Percentiles rank a stretch among this genome's conserved stretches.
These are phyloP conservation scores for Lagenidium giganteum DNA, from an alignment of 352 stramenopile species.

Conservation along the genomic window DNA sequence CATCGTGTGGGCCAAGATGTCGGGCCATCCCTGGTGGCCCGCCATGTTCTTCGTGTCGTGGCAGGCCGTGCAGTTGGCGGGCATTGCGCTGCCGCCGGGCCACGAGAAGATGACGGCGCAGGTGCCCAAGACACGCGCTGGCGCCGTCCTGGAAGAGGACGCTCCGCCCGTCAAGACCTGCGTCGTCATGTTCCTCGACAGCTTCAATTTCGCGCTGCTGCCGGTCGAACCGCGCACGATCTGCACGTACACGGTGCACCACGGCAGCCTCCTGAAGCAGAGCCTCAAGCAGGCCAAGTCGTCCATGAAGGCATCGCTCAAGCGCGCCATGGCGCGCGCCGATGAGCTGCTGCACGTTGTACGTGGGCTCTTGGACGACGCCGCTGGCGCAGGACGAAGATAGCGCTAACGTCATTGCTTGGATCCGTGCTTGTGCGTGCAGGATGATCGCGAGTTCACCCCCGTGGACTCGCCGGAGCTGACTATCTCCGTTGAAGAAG, in stretches of 20 bases:
- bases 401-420: background rate
- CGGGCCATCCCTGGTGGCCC: too few relatives aligned
- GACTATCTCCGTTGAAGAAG: too few relatives aligned
- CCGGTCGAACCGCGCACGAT: slow-evolving; percentile 29
- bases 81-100: too few relatives aligned
- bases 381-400: background rate
- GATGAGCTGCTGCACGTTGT: slow-evolving; percentile 42
- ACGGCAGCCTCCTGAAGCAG: slow-evolving; percentile 15
- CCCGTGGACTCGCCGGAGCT: too few relatives aligned
- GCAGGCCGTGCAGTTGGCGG: too few relatives aligned
- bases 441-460: too few relatives aligned
- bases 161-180: slow-evolving; percentile 15
- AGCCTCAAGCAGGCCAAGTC: slow-evolving; percentile 8
- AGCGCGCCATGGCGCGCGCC: slow-evolving; percentile 27
- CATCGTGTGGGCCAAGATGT: too few relatives aligned
- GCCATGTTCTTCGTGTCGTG: too few relatives aligned
- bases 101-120: too few relatives aligned
- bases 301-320: slow-evolving; percentile 11
- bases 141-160: slow-evolving; percentile 17
- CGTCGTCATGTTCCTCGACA: slow-evolving; percentile 64
- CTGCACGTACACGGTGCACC: slow-evolving; percentile 30
- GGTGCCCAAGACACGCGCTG: slow-evolving; percentile 11
- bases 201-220: slow-evolving; percentile 50
- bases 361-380: background rate
- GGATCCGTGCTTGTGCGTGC: background rate